Percentiles rank a stretch among this genome's conserved stretches.
phyloP scores from a whole-genome alignment of 306 rosid genomes.

The Vigna mungo region DNA sequence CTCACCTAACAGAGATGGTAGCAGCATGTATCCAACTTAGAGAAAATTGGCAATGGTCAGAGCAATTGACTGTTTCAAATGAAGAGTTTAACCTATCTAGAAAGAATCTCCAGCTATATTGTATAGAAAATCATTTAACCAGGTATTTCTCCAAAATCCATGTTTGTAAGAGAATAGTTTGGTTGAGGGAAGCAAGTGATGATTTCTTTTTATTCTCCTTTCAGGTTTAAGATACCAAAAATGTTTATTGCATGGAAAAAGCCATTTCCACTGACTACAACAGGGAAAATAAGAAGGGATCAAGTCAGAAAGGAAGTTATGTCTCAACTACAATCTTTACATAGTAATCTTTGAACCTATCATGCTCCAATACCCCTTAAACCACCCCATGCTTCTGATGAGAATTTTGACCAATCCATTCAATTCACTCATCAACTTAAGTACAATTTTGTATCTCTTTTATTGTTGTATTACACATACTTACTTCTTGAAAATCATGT shows the following conservation, averaged over 20 bases:
- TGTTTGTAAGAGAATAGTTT: background rate
- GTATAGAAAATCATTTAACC: constrained; percentile 61
- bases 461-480: background rate
- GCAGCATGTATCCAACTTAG: constrained; percentile 67
- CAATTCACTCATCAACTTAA: background rate
- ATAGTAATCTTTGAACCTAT: constrained; percentile 64
- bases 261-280: constrained; percentile 77
- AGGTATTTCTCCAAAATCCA: constrained; percentile 54
- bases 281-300: constrained; percentile 77
- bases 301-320: constrained; percentile 58
- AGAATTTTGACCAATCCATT: constrained; percentile 1
- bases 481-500: background rate
- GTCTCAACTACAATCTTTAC: constrained; percentile 52
- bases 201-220: constrained; percentile 13
- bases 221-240: constrained; percentile 92
- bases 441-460: background rate
- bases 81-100: constrained; percentile 52
- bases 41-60: constrained; percentile 74
- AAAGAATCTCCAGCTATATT: constrained; percentile 58
- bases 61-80: constrained; percentile 34
- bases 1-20: constrained; percentile 70
- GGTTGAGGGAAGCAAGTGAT: constrained; percentile 25
- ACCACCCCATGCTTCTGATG: background rate
- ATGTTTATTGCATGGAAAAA: constrained; percentile 60
- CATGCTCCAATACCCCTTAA: background rate